These are phyloP conservation scores for Galerina sulciceps DNA, from an alignment of 768 basidiomycete genomes.

Conservation along the genomic window DNA sequence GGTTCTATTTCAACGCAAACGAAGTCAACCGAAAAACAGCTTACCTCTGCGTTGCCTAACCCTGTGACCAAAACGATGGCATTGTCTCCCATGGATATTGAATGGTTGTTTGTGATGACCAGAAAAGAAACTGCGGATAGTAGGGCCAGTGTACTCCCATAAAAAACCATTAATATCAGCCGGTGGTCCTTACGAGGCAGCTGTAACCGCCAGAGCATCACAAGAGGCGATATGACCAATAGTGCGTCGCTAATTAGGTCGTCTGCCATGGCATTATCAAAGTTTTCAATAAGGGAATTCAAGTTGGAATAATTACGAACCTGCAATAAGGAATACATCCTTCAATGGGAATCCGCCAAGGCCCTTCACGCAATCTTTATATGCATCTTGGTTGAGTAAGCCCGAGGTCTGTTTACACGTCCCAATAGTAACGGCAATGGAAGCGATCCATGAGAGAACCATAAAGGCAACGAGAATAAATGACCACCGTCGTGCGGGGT, in stretches of 20 bases:
- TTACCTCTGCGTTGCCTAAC: background rate
- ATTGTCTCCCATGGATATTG: too few relatives aligned
- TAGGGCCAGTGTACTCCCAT: too few relatives aligned
- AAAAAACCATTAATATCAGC: too few relatives aligned
- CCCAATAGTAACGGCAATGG: background rate
- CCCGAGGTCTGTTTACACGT: background rate
- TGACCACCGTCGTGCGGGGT: conserved; percentile 1
- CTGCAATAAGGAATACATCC: background rate
- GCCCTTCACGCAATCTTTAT: conserved; percentile 1
- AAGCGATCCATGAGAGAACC: background rate
- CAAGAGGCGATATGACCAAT: too few relatives aligned
- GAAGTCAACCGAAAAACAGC: background rate
- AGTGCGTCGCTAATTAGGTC: too few relatives aligned
- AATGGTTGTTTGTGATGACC: too few relatives aligned
- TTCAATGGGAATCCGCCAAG: background rate
- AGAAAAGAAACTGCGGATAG: too few relatives aligned
- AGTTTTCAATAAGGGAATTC: too few relatives aligned
- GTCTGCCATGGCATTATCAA: too few relatives aligned
- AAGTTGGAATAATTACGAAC: too few relatives aligned
- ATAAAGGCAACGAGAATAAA: background rate
- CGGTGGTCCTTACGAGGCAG: too few relatives aligned
- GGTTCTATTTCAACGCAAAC: background rate
- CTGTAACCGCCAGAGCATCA: too few relatives aligned
- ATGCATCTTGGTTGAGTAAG: background rate
- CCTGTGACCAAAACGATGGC: background rate